These are phyloP conservation scores for Verbascum thapsus DNA, from an alignment of 257 asterid genomes.

Conservation along the genomic window DNA sequence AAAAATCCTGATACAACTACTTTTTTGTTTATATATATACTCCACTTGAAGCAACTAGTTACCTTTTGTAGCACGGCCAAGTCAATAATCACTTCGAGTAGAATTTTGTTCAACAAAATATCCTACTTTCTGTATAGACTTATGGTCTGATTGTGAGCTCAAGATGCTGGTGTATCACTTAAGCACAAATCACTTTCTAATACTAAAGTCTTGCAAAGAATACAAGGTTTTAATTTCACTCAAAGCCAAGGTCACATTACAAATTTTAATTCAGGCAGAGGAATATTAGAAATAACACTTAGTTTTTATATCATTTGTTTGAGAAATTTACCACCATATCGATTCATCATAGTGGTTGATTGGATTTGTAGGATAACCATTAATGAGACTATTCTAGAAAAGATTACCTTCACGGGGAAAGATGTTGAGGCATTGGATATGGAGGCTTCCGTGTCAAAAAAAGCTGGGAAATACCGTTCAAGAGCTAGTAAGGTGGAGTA, in stretches of 20 bases:
- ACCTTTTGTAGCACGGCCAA: neutral
- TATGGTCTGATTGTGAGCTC: neutral
- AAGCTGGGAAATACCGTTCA: conserved; percentile 63
- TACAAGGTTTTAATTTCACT: neutral
- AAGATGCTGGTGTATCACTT: neutral
- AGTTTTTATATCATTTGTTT: neutral
- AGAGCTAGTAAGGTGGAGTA: conserved; percentile 63
- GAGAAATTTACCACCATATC: conserved; percentile 1
- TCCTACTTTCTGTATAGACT: neutral
- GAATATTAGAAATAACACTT: neutral
- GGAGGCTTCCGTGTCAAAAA: conserved; percentile 66
- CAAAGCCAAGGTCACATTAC: neutral
- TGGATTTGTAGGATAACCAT: conserved; percentile 38
- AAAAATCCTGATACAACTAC: neutral
- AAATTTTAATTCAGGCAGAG: neutral
- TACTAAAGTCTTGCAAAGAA: conserved; percentile 1
- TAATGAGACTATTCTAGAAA: conserved; percentile 45
- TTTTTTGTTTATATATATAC: neutral
- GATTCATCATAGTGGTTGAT: conserved; percentile 22
- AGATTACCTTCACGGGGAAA: conserved; percentile 42
- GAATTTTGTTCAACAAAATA: neutral
- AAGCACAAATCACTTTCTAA: neutral
- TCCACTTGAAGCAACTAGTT: neutral
- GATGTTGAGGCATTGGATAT: conserved; percentile 64
- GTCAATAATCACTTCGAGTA: neutral